Percentiles rank a stretch among this genome's conserved stretches.
Evolutionary conservation across 2,329 filamentous ascomycete genomes (phyloP).

Genomic region (Botrytis deweyae): DNA sequence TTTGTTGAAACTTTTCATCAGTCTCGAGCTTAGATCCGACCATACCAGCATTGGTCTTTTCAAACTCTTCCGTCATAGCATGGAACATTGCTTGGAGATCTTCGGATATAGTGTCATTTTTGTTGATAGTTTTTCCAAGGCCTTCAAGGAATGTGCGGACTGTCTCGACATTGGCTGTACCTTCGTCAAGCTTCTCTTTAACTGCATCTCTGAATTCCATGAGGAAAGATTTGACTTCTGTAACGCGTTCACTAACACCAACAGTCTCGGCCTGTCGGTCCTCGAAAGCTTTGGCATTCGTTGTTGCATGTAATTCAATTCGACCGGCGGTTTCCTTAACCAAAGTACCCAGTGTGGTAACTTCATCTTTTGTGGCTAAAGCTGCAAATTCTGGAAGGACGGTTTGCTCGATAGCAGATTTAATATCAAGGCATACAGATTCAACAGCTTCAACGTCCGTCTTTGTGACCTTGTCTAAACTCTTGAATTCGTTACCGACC

Average conservation of each 20-base stretch:
- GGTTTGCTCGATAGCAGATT: slow-evolving; percentile 72
- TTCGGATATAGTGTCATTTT: slow-evolving; percentile 57
- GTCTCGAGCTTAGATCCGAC: slow-evolving; percentile 79
- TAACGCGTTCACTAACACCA: slow-evolving; percentile 73
- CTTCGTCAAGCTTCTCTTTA: slow-evolving; percentile 73
- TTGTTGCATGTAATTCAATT: slow-evolving; percentile 65
- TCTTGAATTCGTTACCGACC: slow-evolving; percentile 44
- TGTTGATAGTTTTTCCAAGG: slow-evolving; percentile 61
- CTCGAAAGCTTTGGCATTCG: slow-evolving; percentile 76
- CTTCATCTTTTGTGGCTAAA: slow-evolving; percentile 73
- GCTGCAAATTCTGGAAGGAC: slow-evolving; percentile 67
- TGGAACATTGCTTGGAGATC: slow-evolving; percentile 71
- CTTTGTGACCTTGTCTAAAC: slow-evolving; percentile 68
- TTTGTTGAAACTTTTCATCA: slow-evolving; percentile 70
- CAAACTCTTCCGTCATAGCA: slow-evolving; percentile 80
- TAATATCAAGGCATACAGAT: slow-evolving; percentile 80
- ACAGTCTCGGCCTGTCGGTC: slow-evolving; percentile 82
- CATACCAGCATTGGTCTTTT: slow-evolving; percentile 77
- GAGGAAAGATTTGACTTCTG: slow-evolving; percentile 74
- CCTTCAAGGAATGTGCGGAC: slow-evolving; percentile 69
- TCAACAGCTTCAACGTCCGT: slow-evolving; percentile 80
- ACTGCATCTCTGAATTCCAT: slow-evolving; percentile 76
- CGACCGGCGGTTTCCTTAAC: slow-evolving; percentile 71
- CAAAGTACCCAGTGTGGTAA: slow-evolving; percentile 67
- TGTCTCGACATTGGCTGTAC: slow-evolving; percentile 68